Conservation (phyloP, 768 basidiomycete species). For the Leccinum imitatum region DNA sequence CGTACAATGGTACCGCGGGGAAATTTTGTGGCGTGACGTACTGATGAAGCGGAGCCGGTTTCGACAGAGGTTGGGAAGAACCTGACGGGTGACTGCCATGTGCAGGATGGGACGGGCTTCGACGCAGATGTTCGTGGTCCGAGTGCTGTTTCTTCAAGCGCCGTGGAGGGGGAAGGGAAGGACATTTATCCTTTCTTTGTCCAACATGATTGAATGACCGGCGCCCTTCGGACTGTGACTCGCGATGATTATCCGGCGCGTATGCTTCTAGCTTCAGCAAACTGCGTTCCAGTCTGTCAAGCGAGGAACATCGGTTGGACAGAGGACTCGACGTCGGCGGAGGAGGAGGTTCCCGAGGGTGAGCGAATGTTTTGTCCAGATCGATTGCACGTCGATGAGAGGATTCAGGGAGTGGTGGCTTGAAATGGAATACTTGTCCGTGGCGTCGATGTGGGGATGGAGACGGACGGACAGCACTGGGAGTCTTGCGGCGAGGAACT, state of each 20-base stretch:
- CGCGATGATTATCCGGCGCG: slow-evolving; percentile 25
- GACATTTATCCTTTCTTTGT: slow-evolving; percentile 13
- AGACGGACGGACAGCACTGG: slow-evolving; percentile 6
- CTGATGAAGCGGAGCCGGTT: neutral
- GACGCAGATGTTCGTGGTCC: neutral
- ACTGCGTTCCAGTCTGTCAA: slow-evolving; percentile 36
- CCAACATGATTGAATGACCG: neutral
- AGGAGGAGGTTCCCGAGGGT: slow-evolving; percentile 23
- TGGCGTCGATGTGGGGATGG: slow-evolving; percentile 21
- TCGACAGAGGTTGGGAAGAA: slow-evolving; percentile 9
- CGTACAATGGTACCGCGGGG: neutral
- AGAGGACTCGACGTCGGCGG: slow-evolving; percentile 13
- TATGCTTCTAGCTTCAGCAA: slow-evolving; percentile 33
- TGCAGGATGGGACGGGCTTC: neutral
- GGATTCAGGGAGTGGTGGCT: slow-evolving; percentile 1
- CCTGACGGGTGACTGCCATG: slow-evolving; percentile 7
- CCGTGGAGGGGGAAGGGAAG: slow-evolving; percentile 22
- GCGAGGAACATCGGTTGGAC: slow-evolving; percentile 28
- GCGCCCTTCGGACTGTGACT: slow-evolving; percentile 19
- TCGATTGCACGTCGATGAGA: slow-evolving; percentile 2
- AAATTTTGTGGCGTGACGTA: neutral
- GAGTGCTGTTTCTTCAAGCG: slow-evolving; percentile 17
- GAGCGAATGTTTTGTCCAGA: slow-evolving; percentile 13
- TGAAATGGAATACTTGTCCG: slow-evolving; percentile 26
- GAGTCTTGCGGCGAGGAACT: slow-evolving; percentile 10